These are phyloP conservation scores for Clonostachys rosea DNA, from an alignment of 2,329 filamentous ascomycete genomes.

Conservation along the genomic window DNA sequence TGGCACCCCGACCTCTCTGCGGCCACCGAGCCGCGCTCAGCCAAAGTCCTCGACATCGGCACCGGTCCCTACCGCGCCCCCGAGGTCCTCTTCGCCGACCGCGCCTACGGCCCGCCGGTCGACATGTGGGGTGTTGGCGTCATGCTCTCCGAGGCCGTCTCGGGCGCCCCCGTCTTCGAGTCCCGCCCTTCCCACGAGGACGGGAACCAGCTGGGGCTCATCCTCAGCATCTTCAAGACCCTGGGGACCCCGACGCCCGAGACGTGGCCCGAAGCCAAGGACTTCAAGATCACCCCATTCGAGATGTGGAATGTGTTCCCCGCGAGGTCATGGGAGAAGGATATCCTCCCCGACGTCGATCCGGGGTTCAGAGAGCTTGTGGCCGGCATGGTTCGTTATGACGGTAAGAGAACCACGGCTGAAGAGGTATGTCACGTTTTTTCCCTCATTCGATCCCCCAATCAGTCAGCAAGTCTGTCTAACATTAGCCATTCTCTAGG, in stretches of 20 bases:
- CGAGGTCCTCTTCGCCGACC: constrained; percentile 83
- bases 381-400: constrained; percentile 64
- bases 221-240: constrained; percentile 88
- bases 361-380: constrained; percentile 61
- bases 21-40: constrained; percentile 58
- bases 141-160: constrained; percentile 73
- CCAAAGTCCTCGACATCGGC: constrained; percentile 88
- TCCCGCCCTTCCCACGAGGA: constrained; percentile 69
- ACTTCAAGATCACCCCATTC: constrained; percentile 74
- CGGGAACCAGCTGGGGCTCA: constrained; percentile 86
- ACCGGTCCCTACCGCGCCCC: constrained; percentile 89
- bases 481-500: background rate
- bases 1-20: constrained; percentile 64
- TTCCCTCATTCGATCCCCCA: too few species aligned
- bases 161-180: constrained; percentile 67
- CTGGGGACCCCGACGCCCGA: constrained; percentile 79
- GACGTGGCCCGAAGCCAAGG: constrained; percentile 75
- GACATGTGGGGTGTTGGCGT: constrained; percentile 90
- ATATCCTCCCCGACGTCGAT: constrained; percentile 58
- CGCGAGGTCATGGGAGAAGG: constrained; percentile 58
- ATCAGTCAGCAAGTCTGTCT: background rate
- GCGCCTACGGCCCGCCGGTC: constrained; percentile 63
- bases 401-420: constrained; percentile 66
- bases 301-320: constrained; percentile 81
- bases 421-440: constrained; percentile 23